A percentile compares a stretch with the other conserved stretches of the same genome.
Evolutionary conservation across 768 basidiomycete genomes (phyloP).

Genomic region (Suillus alpinus): DNA sequence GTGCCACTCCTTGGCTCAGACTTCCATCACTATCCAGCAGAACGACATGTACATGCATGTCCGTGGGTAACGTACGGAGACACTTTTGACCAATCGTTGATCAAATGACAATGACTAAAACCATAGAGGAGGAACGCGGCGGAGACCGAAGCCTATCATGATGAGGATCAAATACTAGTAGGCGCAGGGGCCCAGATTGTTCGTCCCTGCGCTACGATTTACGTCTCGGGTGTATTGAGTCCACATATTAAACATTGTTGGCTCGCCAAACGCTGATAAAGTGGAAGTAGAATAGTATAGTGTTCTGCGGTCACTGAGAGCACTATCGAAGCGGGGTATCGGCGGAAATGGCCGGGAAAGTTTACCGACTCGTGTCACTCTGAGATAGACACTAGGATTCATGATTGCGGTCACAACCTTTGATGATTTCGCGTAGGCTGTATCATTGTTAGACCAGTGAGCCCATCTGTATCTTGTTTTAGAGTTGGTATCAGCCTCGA

Average conservation of each 20-base stretch:
- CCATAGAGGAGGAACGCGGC: not conserved
- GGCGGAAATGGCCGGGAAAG: not conserved
- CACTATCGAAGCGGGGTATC: not conserved
- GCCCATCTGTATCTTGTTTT: not conserved
- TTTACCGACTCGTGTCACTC: not conserved
- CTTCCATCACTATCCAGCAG: no score
- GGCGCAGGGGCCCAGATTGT: not conserved
- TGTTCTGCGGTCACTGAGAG: not conserved
- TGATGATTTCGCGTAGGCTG: no score
- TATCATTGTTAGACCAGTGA: not conserved
- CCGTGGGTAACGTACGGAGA: no score
- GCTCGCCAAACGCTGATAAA: not conserved
- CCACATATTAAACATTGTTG: not conserved
- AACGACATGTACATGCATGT: not conserved
- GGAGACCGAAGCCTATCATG: not conserved
- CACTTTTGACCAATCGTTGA: no score
- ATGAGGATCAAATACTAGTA: not conserved
- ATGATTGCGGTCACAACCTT: not conserved
- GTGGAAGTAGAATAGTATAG: not conserved
- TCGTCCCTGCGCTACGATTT: not conserved
- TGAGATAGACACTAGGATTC: not conserved
- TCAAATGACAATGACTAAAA: not conserved
- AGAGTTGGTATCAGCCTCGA: not conserved
- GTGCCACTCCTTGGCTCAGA: no score
- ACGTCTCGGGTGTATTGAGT: not conserved